Conservation (phyloP, 768 basidiomycete species). For the Boletus pseudo-olivaceus region DNA sequence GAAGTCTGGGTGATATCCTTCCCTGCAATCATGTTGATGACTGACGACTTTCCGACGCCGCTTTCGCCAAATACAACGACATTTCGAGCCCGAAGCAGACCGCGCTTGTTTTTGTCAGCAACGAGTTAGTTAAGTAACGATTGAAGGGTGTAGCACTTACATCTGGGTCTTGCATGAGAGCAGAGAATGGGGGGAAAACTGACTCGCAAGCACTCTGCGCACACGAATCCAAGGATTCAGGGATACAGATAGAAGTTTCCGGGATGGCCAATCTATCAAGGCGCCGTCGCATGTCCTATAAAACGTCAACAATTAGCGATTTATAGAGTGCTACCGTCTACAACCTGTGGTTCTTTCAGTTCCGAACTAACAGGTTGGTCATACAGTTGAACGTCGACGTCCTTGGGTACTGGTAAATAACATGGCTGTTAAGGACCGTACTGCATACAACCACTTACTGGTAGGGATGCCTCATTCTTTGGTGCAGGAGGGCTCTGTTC, state of each 20-base stretch:
- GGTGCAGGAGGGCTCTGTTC: not conserved
- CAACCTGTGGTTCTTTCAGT: slow-evolving; percentile 3
- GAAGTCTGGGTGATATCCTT: slow-evolving; percentile 27
- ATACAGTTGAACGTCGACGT: not conserved
- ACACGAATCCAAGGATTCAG: slow-evolving; percentile 1
- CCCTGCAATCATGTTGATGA: slow-evolving; percentile 39
- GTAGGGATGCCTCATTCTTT: not conserved
- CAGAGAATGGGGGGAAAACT: not conserved
- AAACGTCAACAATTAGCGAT: not conserved
- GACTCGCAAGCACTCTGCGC: slow-evolving; percentile 13
- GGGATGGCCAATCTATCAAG: slow-evolving; percentile 15
- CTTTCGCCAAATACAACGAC: slow-evolving; percentile 41
- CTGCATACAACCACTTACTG: slow-evolving; percentile 4
- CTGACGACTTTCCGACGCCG: slow-evolving; percentile 39
- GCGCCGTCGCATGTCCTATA: slow-evolving; percentile 9
- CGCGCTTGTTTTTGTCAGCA: slow-evolving; percentile 6
- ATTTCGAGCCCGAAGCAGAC: slow-evolving; percentile 22
- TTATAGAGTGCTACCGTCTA: not conserved
- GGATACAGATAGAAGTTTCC: not conserved
- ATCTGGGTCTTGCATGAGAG: slow-evolving; percentile 5
- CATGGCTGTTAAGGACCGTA: not conserved
- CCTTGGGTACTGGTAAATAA: slow-evolving; percentile 11
- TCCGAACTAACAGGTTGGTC: not conserved
- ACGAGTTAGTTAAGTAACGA: not conserved
- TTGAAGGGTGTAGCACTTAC: slow-evolving; percentile 4